Base-by-base conservation (phyloP, 805 yeast genomes). In the Wickerhamiella slavikovae region DNA sequence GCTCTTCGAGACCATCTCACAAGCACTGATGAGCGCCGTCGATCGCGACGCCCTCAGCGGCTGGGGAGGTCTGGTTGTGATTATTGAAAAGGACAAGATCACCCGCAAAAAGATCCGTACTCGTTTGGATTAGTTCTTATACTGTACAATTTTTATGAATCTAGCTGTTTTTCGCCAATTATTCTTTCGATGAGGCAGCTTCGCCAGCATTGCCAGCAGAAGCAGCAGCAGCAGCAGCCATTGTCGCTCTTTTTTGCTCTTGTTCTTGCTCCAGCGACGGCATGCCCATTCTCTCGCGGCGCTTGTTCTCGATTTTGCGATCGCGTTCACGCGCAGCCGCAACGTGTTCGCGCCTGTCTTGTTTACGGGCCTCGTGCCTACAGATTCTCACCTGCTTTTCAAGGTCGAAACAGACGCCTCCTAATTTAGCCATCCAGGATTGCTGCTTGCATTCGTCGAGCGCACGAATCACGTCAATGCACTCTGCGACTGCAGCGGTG, bases 21-120 rank as follows among this genome's bases (percentile, higher is more conserved):
- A 89, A 55, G 85, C 95, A 1, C 59, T 89, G 35, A 60, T 89
- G 59, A 80, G 77, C 50, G 96, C 94, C 13, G 91, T 77, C 22
- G 98, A 89, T 54, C 76, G 98, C 62, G 98, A 89, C 55, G 93
- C 95, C 4, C 62, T 89, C 34, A 73, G 92, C 18, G 99, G 99
- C 40, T 89, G 95, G 94, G 98, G 98, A 46, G 94, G 93, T 6
- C 76, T 79, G 12, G 96, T 89, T 15, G 85, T 85, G 54, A 60
- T 89, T 32, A 68, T 89, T 13, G 44, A 41, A 21, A 39, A 40
- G 33, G 96, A 85, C 49, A 77, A 79, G 54, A 92, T 89, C 34
- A 66, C 71, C 31, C 82, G 74, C 58, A 70, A 91, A 47, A 69
- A 76, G 44, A 67, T 89, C 55, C 83, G 74, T 60, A 80, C 94